phyloP scores from a whole-genome alignment of 2,329 filamentous ascomycete genomes.

The Aureobasidium namibiae region DNA sequence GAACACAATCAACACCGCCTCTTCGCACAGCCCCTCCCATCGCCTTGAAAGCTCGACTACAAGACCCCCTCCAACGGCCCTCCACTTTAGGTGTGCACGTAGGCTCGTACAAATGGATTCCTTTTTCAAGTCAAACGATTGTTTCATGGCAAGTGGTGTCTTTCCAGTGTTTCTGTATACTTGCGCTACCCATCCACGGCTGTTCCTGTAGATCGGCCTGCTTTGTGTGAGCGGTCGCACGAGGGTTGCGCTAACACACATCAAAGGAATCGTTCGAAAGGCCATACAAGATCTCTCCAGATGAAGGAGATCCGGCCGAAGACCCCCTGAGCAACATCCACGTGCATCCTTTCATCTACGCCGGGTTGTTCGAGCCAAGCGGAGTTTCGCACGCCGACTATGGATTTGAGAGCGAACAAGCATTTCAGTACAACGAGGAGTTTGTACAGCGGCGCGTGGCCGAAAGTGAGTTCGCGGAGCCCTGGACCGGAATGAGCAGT shows the following conservation, averaged over 20 bases:
- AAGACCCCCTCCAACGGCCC: not conserved
- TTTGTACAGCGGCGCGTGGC: conserved; percentile 8
- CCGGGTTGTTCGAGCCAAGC: not conserved
- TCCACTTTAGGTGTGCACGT: not conserved
- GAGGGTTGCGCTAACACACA: not conserved
- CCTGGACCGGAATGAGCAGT: not conserved
- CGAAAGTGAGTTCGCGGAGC: not conserved
- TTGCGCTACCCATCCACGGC: conserved; percentile 8
- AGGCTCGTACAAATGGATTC: conserved; percentile 4
- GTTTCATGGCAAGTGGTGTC: conserved; percentile 3
- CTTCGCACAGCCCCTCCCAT: conserved; percentile 5
- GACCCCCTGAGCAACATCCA: not conserved
- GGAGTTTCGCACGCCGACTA: not conserved
- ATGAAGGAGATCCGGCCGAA: not conserved
- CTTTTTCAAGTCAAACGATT: not conserved
- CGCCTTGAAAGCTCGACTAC: not conserved
- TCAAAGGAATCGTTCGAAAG: not conserved
- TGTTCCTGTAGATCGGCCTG: conserved; percentile 4
- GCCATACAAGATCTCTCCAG: not conserved
- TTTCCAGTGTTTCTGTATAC: not conserved
- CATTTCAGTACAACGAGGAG: conserved; percentile 1
- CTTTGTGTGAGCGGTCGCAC: not conserved
- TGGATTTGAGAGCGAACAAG: not conserved
- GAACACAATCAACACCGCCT: not conserved
- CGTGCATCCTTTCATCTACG: not conserved